Evolutionary conservation across 2,329 filamentous ascomycete genomes (phyloP), one percentile per base, ranked within the genome.

Genomic region (Aspergillus pseudotamarii): DNA sequence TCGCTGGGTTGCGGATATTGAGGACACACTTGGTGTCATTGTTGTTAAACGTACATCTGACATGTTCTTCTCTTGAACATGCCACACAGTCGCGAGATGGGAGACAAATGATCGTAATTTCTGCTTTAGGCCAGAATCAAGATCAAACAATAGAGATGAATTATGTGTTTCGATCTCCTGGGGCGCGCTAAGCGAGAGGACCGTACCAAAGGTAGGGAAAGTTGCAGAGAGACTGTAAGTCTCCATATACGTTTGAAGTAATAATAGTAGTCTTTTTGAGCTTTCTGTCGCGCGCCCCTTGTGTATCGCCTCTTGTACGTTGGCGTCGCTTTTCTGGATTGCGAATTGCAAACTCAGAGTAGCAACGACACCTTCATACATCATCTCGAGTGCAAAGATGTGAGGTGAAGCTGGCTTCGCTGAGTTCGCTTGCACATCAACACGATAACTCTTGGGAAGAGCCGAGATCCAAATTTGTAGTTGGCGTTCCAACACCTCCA

Each of bases 151-250:
- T n/a, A 56, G 58, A 5, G 62, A 28, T 1, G 63, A 36, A 12
- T 34, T 41, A 14, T 60, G 60, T 14, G 57, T 65, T n/a, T 62
- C 57, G n/a, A 41, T 48, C 21, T 57, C 41, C 6, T 41, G 57
- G 4, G 67, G 64, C 75, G 76, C 71, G 19, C 75, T 74, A 59
- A 73, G 73, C 45, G 72, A 76, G 32, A 80, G 69, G 28, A 79
- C 75, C 66, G 77, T 75, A 26, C 79, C 79, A 60, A 80, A 80
- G 0, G 75, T 84, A 60, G 74, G 79, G 65, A 66, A 77, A 57
- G 70, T 78, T 56, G 74, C 80, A 41, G 71, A 78, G 60, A 76
- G 75, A 34, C 79, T 78, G 64, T 78, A 80, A 19, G 71, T 75
- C 45, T 81, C 78, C 72, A 82, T 70, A 63, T 78, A 74, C 64